Evolutionary conservation across 1,139 yeast genomes (phyloP).

Genomic region (Candida sojae): DNA sequence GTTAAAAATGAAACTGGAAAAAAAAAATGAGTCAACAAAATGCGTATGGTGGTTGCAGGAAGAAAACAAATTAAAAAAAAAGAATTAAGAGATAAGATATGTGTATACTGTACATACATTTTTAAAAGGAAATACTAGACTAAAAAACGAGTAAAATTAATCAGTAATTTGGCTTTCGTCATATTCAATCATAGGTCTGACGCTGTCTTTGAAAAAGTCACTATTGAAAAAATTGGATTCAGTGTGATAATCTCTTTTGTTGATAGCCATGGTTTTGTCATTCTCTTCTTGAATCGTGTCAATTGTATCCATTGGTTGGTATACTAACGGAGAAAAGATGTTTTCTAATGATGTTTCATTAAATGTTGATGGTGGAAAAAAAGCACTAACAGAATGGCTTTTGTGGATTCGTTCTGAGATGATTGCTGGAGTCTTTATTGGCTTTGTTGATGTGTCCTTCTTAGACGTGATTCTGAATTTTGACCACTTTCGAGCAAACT

Average conservation of each 20-base stretch:
- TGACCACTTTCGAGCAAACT: not conserved
- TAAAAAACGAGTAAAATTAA: not conserved
- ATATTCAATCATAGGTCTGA: constrained; percentile 11
- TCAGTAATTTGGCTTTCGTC: constrained; percentile 15
- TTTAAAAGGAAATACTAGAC: not conserved
- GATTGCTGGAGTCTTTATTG: not conserved
- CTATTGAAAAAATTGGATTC: constrained; percentile 12
- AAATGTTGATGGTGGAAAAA: constrained; percentile 6
- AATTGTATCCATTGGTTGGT: constrained; percentile 11
- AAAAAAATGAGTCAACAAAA: constrained; percentile 2
- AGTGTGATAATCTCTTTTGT: constrained; percentile 1
- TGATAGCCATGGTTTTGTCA: not conserved
- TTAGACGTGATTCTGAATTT: constrained; percentile 1
- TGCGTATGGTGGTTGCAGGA: not conserved
- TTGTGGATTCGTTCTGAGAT: constrained; percentile 5
- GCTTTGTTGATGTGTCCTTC: not conserved
- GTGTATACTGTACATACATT: not conserved
- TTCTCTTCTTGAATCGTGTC: constrained; percentile 7
- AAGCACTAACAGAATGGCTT: constrained; percentile 7
- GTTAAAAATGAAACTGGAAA: not conserved
- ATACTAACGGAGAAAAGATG: constrained; percentile 10
- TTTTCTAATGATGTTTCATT: not conserved
- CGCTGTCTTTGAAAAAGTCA: constrained; percentile 12
- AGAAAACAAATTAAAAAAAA: not conserved
- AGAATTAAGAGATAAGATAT: not conserved